Percentiles rank a stretch among this genome's conserved stretches.
These are phyloP conservation scores for Polygonum aviculare DNA, from an alignment of 148 eudicot species.

Conservation along the genomic window DNA sequence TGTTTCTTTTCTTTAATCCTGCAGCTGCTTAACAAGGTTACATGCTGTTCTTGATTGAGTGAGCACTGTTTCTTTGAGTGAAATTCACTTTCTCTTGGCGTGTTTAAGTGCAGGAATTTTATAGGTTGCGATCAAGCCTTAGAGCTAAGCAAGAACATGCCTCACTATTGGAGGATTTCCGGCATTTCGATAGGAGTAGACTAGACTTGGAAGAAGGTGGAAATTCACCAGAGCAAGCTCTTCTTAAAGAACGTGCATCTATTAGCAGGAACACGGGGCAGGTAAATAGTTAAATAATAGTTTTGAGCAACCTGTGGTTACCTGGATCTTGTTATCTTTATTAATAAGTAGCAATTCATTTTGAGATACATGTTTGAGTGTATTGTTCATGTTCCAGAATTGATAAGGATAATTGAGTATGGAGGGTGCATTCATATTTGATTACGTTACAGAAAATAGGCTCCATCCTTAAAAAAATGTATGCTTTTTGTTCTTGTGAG, in stretches of 20 bases:
- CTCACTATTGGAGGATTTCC: slow-evolving; percentile 83
- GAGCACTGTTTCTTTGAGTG: not conserved
- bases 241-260: slow-evolving; percentile 78
- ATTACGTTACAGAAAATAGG: not conserved
- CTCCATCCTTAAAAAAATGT: not conserved
- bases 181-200: slow-evolving; percentile 77
- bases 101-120: slow-evolving; percentile 66
- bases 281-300: slow-evolving; percentile 32
- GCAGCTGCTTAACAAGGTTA: not conserved
- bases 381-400: not conserved
- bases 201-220: slow-evolving; percentile 88
- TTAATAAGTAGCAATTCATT: not conserved
- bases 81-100: slow-evolving; percentile 19
- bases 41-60: not conserved
- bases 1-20: not conserved
- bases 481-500: not conserved
- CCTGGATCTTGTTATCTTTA: not conserved
- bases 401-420: not conserved
- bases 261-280: slow-evolving; percentile 70
- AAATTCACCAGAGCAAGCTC: slow-evolving; percentile 49
- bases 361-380: not conserved
- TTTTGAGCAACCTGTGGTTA: not conserved
- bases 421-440: not conserved
- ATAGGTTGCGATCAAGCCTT: slow-evolving; percentile 77
- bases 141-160: slow-evolving; percentile 94